Base-by-base conservation (phyloP, 2,329 filamentous ascomycete genomes). In the Fusarium sp. region DNA sequence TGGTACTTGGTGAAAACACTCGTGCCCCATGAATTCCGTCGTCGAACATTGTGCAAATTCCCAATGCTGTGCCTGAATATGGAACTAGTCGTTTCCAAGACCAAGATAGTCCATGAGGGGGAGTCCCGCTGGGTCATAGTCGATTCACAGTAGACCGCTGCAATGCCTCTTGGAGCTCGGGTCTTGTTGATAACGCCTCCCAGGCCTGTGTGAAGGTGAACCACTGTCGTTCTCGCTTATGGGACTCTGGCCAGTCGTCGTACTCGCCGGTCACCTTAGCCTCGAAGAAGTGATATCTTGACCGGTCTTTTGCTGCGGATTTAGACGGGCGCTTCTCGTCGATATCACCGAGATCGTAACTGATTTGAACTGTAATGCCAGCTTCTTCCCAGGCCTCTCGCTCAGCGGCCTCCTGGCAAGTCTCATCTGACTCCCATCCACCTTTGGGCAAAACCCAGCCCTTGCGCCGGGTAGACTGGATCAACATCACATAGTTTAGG, bases 361-460 rank as follows among this genome's bases (percentile, higher is more conserved):
- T 90, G 78, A 97, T 90, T 61, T 88, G 90, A 79, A 95, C 92
- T 74, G 92, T 85, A 75, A 98, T 96, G 75, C 96, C 96, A 41
- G 94, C 96, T 82, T 98, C 96, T 82, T 98, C 96, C 96, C 96
- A 98, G 64, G 96, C 96, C 80, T 99, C 96, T 71, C 96, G 84
- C 84, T 91, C 81, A 56, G 96, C 96, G 58, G 96, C 92, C 78
- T 95, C 88, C 65, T 91, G 88, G 67, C 92, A 96, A 65, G 90
- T 88, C 82, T 99, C 96, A 80, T 99, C 96, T 33, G 89, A 91
- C 80, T 99, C 96, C 94, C 96, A 99, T 63, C 96, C 96, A 76
- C 96, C 96, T 79, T 99, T 99, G 63, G 96, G 96, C 61, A 99
- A 85, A 43, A 99, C 96, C 96, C 96, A 99, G 74, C 92, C 93